These are phyloP conservation scores for Mortierella sp. DNA, from an alignment of 371 early-diverging fungal genomes.

Conservation along the genomic window DNA sequence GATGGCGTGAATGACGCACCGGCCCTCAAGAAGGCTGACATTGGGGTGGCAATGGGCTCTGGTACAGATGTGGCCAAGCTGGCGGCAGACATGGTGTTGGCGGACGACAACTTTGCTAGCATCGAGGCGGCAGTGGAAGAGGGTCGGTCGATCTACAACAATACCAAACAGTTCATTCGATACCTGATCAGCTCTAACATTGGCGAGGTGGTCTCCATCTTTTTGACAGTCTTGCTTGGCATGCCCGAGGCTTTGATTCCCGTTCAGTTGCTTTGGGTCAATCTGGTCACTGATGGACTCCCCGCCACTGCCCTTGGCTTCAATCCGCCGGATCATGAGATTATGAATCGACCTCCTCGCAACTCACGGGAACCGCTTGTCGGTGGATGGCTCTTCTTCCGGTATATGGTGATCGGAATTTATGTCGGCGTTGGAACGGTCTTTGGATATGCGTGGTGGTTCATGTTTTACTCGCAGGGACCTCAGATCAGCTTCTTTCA, in stretches of 20 bases:
- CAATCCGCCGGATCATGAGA: conserved; percentile 88
- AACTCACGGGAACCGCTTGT: conserved; percentile 88
- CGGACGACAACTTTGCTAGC: conserved; percentile 85
- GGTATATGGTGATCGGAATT: conserved; percentile 91
- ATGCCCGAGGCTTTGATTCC: conserved; percentile 87
- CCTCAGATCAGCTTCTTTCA: conserved; percentile 91
- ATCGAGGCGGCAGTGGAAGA: conserved; percentile 82
- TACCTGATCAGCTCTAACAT: conserved; percentile 86
- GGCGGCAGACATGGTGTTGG: conserved; percentile 81
- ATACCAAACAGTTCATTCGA: conserved; percentile 84
- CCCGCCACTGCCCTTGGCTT: conserved; percentile 83
- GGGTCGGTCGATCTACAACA: conserved; percentile 84
- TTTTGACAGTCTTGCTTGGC: conserved; percentile 84
- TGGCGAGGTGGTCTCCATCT: conserved; percentile 74
- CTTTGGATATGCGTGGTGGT: conserved; percentile 98
- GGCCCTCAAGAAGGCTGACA: conserved; percentile 84
- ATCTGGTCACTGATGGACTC: conserved; percentile 85
- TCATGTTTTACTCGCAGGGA: conserved; percentile 86
- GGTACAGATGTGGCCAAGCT: conserved; percentile 88
- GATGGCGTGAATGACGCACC: conserved; percentile 86
- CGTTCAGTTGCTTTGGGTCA: conserved; percentile 85
- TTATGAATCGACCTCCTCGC: conserved; percentile 94
- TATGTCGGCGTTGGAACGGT: conserved; percentile 96
- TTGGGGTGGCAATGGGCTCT: conserved; percentile 86
- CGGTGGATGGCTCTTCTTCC: conserved; percentile 92